Conservation (phyloP, 1,284 basidiomycete genomes). For the Mycosarcoma maydis region DNA sequence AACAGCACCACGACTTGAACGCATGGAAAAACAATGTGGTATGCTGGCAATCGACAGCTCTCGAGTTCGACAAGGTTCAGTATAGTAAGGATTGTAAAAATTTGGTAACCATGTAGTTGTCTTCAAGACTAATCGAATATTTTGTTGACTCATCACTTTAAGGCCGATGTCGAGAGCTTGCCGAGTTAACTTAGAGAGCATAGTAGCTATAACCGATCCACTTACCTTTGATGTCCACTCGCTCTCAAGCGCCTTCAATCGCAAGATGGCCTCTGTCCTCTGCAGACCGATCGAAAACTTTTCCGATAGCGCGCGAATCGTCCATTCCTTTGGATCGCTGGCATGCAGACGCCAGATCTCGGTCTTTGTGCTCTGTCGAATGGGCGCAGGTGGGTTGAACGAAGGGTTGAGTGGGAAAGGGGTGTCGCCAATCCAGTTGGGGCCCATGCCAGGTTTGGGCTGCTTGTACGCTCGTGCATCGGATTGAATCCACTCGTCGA, state of each 20-base stretch:
- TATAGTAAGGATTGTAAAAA: constrained; percentile 55
- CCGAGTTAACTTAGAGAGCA: not conserved
- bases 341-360: constrained; percentile 61
- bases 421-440: constrained; percentile 63
- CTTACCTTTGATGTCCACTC: constrained; percentile 59
- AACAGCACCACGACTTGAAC: not conserved
- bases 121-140: constrained; percentile 66
- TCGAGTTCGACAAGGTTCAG: constrained; percentile 28
- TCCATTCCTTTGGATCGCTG: constrained; percentile 51
- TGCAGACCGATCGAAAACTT: constrained; percentile 57
- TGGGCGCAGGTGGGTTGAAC: constrained; percentile 61
- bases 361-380: constrained; percentile 53
- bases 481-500: constrained; percentile 54
- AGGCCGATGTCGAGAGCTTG: constrained; percentile 17
- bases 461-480: constrained; percentile 55
- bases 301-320: constrained; percentile 58
- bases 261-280: constrained; percentile 58
- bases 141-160: constrained; percentile 50
- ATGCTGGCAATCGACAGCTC: constrained; percentile 2
- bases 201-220: not conserved
- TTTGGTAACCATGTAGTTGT: constrained; percentile 58
- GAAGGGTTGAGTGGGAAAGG: constrained; percentile 65
- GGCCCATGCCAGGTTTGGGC: constrained; percentile 54
- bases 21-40: not conserved
- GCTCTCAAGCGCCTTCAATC: constrained; percentile 62